Conservation (phyloP, 495 filamentous ascomycete genomes). For the Tuber aestivum region DNA sequence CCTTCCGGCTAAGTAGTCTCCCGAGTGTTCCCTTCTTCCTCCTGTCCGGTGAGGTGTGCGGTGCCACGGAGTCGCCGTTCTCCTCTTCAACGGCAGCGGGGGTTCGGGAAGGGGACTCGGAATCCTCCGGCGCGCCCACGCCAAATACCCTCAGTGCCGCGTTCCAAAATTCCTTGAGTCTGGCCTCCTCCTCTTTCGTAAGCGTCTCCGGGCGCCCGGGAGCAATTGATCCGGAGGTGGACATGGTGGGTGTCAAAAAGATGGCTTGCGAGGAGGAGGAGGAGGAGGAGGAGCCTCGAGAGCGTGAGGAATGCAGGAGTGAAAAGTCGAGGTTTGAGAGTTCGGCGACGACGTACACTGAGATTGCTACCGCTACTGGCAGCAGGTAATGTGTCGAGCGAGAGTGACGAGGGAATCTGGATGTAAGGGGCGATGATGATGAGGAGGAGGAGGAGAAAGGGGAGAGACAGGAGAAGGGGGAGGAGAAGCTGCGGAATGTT, state of each 20-base stretch:
- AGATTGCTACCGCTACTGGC: background rate
- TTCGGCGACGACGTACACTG: background rate
- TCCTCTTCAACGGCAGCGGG: conserved; percentile 28
- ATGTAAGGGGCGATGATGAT: background rate
- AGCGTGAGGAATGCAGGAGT: background rate
- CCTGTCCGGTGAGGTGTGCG: conserved; percentile 50
- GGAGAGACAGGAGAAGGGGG: background rate
- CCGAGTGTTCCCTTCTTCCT: conserved; percentile 64
- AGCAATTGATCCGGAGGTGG: conserved; percentile 47
- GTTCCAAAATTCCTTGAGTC: conserved; percentile 81
- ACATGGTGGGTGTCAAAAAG: background rate
- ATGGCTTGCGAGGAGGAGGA: background rate
- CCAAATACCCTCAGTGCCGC: conserved; percentile 73
- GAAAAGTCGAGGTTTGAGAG: background rate
- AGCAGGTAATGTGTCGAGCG: background rate
- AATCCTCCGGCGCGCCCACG: conserved; percentile 46
- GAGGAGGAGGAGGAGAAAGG: background rate
- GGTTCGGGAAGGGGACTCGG: conserved; percentile 35
- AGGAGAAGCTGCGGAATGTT: conserved; percentile 3
- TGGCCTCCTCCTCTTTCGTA: conserved; percentile 79
- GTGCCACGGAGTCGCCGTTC: conserved; percentile 19
- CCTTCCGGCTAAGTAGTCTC: conserved; percentile 56
- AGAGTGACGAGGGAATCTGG: background rate
- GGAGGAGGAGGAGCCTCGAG: background rate
- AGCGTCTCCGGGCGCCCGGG: conserved; percentile 82